A percentile compares a stretch with the other conserved stretches of the same genome.
Evolutionary conservation across 1,139 yeast species (phyloP).

Genomic region (Geotrichum carabidarum): DNA sequence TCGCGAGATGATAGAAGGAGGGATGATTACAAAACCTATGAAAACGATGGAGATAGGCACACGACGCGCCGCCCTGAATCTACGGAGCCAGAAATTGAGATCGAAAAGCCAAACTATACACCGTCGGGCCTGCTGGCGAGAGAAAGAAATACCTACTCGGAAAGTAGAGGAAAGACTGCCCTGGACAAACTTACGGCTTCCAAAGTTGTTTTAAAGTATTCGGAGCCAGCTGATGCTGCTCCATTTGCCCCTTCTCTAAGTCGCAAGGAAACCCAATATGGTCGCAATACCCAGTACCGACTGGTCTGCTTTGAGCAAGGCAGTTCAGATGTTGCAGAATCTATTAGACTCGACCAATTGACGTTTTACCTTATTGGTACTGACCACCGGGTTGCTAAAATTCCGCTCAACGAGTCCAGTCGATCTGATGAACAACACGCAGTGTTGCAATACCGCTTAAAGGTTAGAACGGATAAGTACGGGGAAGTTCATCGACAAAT

Average conservation of each 20-base stretch:
- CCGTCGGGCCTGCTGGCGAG: conserved; percentile 47
- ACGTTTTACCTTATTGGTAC: conserved; percentile 46
- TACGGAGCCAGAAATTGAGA: background rate
- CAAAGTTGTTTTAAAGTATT: conserved; percentile 44
- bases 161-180: background rate
- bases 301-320: conserved; percentile 29
- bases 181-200: conserved; percentile 27
- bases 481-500: conserved; percentile 25
- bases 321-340: conserved; percentile 30
- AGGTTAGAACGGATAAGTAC: conserved; percentile 25
- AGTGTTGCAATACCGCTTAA: conserved; percentile 47
- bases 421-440: conserved; percentile 45
- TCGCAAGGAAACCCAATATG: conserved; percentile 23
- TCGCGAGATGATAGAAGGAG: background rate
- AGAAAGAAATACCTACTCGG: conserved; percentile 37
- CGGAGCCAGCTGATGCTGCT: conserved; percentile 43
- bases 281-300: conserved; percentile 22
- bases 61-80: background rate
- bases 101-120: conserved; percentile 40
- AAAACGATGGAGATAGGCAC: background rate
- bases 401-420: conserved; percentile 45
- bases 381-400: conserved; percentile 43
- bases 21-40: background rate
- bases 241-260: conserved; percentile 31
- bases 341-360: conserved; percentile 34